Evolutionary conservation across 805 yeast species (phyloP).

Genomic region (Saccharomycopsis sp.): DNA sequence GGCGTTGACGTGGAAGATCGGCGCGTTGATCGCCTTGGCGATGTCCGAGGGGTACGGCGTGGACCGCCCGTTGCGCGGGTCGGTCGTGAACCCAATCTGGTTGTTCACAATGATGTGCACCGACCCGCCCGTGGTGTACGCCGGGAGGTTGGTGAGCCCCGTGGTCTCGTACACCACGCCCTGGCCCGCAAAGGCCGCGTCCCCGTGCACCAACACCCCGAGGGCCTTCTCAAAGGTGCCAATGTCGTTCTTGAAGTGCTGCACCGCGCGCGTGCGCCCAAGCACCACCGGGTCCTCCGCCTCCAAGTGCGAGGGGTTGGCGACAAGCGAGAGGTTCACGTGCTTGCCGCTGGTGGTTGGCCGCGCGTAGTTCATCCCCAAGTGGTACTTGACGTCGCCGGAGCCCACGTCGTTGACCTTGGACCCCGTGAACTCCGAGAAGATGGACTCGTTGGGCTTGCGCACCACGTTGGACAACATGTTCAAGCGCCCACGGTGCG

Average conservation of each 20-base stretch:
- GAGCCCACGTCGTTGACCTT: constrained; percentile 91
- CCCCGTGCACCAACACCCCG: constrained; percentile 94
- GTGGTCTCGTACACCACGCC: constrained; percentile 99
- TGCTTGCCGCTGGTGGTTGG: constrained; percentile 98
- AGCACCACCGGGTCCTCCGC: constrained; percentile 98
- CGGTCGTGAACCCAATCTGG: constrained; percentile 99
- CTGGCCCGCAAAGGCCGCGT: constrained; percentile 97
- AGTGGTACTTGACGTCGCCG: constrained; percentile 98
- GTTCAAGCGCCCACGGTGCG: constrained; percentile 98
- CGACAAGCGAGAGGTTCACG: constrained; percentile 92
- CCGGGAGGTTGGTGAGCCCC: constrained; percentile 90
- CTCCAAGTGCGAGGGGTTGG: constrained; percentile 98
- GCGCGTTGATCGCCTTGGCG: constrained; percentile 95
- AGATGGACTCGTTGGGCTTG: constrained; percentile 96
- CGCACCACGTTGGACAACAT: constrained; percentile 97
- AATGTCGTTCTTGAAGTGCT: constrained; percentile 83
- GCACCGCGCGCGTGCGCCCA: constrained; percentile 96
- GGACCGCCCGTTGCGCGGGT: constrained; percentile 95
- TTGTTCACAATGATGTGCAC: constrained; percentile 93
- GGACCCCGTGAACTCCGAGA: constrained; percentile 92
- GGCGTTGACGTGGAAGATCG: constrained; percentile 98
- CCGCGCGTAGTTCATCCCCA: constrained; percentile 98
- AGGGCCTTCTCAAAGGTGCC: constrained; percentile 80
- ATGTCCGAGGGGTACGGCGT: constrained; percentile 97
- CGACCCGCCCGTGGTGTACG: constrained; percentile 97